These are phyloP conservation scores for Ambrosiella xylebori DNA, from an alignment of 2,329 filamentous ascomycete species.

Conservation along the genomic window DNA sequence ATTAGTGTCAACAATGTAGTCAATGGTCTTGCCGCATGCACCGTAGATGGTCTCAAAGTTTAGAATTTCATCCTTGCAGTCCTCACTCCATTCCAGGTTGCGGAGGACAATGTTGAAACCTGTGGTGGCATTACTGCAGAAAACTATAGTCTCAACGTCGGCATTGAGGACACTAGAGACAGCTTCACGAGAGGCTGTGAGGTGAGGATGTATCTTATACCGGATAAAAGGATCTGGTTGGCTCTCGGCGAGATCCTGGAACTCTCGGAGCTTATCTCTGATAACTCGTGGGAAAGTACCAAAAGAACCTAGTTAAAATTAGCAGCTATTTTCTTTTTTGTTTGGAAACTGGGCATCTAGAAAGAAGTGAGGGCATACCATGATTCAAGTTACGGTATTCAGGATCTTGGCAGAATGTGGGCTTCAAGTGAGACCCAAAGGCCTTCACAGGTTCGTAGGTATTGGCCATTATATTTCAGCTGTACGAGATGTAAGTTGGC, in stretches of 20 bases:
- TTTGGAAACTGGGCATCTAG: not conserved
- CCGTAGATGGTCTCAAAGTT: constrained; percentile 68
- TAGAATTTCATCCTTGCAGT: constrained; percentile 61
- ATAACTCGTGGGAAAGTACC: constrained; percentile 55
- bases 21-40: constrained; percentile 55
- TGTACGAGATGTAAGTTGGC: not conserved
- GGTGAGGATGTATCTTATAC: constrained; percentile 42
- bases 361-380: constrained; percentile 28
- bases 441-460: constrained; percentile 2
- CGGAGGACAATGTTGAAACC: constrained; percentile 66
- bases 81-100: constrained; percentile 48
- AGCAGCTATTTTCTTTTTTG: not conserved
- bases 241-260: constrained; percentile 49
- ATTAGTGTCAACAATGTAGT: constrained; percentile 52
- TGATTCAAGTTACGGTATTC: constrained; percentile 64
- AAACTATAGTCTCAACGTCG: constrained; percentile 48
- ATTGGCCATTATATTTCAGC: not conserved
- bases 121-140: constrained; percentile 66
- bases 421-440: constrained; percentile 8
- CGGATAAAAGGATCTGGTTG: constrained; percentile 62
- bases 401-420: constrained; percentile 3
- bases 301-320: constrained; percentile 45
- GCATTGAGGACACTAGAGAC: constrained; percentile 51
- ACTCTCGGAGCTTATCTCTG: constrained; percentile 39
- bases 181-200: constrained; percentile 47